These are phyloP conservation scores for Monsonia emarginata DNA, from an alignment of 441 rosid genomes.

Conservation along the genomic window DNA sequence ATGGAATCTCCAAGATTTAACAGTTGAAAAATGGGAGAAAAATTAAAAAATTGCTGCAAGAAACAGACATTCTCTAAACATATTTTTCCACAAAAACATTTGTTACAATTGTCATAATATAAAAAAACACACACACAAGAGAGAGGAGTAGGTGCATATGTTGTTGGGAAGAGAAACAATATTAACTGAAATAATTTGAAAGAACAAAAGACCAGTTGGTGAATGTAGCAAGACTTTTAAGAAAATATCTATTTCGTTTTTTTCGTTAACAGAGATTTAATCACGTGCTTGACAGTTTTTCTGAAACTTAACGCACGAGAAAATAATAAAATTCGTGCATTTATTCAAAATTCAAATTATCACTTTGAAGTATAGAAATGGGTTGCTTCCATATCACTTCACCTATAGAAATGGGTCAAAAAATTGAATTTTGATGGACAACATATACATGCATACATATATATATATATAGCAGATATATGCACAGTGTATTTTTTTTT, in stretches of 20 bases:
- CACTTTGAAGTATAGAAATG: background rate
- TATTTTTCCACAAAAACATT: slow-evolving; percentile 25
- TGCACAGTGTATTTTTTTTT: slow-evolving; percentile 5
- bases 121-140: slow-evolving; percentile 28
- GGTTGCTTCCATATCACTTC: background rate
- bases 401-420: background rate
- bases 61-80: slow-evolving; percentile 37
- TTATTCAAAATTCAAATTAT: background rate
- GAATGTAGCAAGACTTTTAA: slow-evolving; percentile 17
- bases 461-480: slow-evolving; percentile 1
- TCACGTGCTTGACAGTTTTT: no score
- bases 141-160: slow-evolving; percentile 36
- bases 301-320: no score
- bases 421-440: background rate
- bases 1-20: slow-evolving; percentile 35
- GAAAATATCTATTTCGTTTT: no score
- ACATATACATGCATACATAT: no score
- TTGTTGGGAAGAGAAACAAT: slow-evolving; percentile 23
- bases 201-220: slow-evolving; percentile 34
- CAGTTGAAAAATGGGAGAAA: no score
- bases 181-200: slow-evolving; percentile 30
- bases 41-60: slow-evolving; percentile 1
- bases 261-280: no score
- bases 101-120: slow-evolving; percentile 34
- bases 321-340: no score